phyloP scores from a whole-genome alignment of 768 basidiomycete species.

The Tricholoma flavovirens region DNA sequence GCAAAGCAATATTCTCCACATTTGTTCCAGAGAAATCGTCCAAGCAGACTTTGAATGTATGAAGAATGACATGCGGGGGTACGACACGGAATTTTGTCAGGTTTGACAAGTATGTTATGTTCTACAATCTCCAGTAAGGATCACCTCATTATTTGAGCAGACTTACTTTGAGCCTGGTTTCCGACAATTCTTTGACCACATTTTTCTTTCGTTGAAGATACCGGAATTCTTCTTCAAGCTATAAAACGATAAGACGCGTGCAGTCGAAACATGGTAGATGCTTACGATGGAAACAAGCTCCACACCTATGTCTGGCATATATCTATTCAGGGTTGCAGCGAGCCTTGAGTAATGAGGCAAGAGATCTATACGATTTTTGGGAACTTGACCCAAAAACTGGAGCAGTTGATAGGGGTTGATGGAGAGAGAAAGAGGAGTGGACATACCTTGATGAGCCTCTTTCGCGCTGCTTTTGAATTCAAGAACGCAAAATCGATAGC shows the following conservation, averaged over 20 bases:
- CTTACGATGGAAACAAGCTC: slow-evolving; percentile 79
- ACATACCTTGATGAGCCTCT: slow-evolving; percentile 77
- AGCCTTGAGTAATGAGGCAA: slow-evolving; percentile 91
- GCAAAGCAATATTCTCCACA: slow-evolving; percentile 85
- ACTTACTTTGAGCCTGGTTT: slow-evolving; percentile 75
- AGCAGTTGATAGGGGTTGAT: slow-evolving; percentile 1
- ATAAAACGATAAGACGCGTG: slow-evolving; percentile 6
- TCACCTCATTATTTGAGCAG: background rate
- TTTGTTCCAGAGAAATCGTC: slow-evolving; percentile 93
- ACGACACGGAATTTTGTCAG: slow-evolving; percentile 95
- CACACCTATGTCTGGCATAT: slow-evolving; percentile 89
- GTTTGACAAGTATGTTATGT: slow-evolving; percentile 81
- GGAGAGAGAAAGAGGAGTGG: background rate
- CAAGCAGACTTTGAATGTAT: slow-evolving; percentile 94
- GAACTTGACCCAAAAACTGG: slow-evolving; percentile 77
- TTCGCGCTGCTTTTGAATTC: slow-evolving; percentile 94
- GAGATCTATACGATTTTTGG: slow-evolving; percentile 84
- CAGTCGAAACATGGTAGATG: slow-evolving; percentile 10
- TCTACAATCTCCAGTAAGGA: slow-evolving; percentile 41
- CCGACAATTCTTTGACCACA: slow-evolving; percentile 83
- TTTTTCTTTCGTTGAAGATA: slow-evolving; percentile 94
- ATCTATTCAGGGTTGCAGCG: slow-evolving; percentile 80
- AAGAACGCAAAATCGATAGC: slow-evolving; percentile 95
- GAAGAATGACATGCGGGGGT: slow-evolving; percentile 85
- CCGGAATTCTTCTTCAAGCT: slow-evolving; percentile 97